These are phyloP conservation scores for Plasmodium berghei DNA, from an alignment of 169 alveolate species.

Conservation along the genomic window DNA sequence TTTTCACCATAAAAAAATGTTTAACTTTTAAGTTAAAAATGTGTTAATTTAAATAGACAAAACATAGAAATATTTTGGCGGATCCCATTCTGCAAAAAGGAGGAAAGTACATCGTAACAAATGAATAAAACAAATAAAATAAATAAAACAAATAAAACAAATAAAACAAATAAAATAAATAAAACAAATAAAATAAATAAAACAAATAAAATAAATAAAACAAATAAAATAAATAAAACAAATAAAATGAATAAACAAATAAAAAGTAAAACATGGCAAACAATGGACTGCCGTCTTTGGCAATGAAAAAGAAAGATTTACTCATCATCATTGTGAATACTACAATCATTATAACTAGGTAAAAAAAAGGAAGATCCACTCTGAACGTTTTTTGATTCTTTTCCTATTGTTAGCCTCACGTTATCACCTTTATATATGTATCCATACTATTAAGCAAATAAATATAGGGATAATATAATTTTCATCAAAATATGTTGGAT, in stretches of 20 bases:
- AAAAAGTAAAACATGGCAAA: neutral
- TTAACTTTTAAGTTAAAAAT: neutral
- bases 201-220: no score
- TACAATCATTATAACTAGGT: constrained; percentile 61
- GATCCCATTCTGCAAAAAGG: constrained; percentile 51
- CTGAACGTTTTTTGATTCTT: constrained; percentile 51
- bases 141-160: neutral
- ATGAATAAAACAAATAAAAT: neutral
- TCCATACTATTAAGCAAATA: constrained; percentile 26
- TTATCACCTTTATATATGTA: constrained; percentile 74
- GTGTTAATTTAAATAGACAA: constrained; percentile 38
- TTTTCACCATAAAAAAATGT: neutral
- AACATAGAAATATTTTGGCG: constrained; percentile 67
- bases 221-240: no score
- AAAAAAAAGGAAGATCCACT: constrained; percentile 66
- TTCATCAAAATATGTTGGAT: neutral
- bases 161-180: neutral
- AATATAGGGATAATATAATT: neutral
- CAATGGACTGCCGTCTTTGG: neutral
- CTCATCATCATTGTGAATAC: constrained; percentile 70
- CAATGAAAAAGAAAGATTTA: neutral
- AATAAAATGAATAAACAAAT: neutral
- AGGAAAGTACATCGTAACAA: neutral
- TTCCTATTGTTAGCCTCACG: constrained; percentile 66
- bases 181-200: no score